Percentiles rank a stretch among this genome's conserved stretches.
These are phyloP conservation scores for Venturia asperata DNA, from an alignment of 2,329 filamentous ascomycete genomes.

Conservation along the genomic window DNA sequence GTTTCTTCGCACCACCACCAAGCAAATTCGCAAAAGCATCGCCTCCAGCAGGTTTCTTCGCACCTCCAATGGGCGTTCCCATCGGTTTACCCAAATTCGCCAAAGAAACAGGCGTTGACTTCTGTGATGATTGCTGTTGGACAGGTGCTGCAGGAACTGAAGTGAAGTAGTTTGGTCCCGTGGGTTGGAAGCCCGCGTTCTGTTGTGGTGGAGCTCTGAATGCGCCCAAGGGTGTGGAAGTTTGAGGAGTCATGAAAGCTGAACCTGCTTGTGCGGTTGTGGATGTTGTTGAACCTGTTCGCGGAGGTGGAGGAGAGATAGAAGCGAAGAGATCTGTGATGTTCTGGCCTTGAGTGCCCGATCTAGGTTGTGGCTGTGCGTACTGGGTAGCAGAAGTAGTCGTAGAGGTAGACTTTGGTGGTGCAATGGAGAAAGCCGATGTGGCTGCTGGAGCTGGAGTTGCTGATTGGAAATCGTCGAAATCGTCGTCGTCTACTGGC, in stretches of 20 bases:
- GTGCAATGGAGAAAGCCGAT: conserved; percentile 34
- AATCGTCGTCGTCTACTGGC: conserved; percentile 68
- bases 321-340: conserved; percentile 78
- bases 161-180: conserved; percentile 91
- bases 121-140: conserved; percentile 25
- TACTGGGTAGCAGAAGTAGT: conserved; percentile 59
- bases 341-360: conserved; percentile 72
- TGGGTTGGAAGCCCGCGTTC: conserved; percentile 61
- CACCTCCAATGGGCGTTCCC: conserved; percentile 29
- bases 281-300: conserved; percentile 51
- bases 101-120: conserved; percentile 35
- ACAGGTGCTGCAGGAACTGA: conserved; percentile 50
- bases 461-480: conserved; percentile 95
- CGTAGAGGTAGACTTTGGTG: conserved; percentile 40
- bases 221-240: conserved; percentile 23
- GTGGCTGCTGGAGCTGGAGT: conserved; percentile 48
- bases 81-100: conserved; percentile 33
- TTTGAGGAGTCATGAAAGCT: conserved; percentile 53
- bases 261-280: conserved; percentile 2
- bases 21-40: conserved; percentile 90
- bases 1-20: conserved; percentile 61
- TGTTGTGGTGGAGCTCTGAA: conserved; percentile 30
- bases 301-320: conserved; percentile 63
- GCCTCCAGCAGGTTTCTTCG: conserved; percentile 48
- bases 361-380: conserved; percentile 75